These are phyloP conservation scores for Candida endomychidarum DNA, from an alignment of 805 yeast genomes.

Conservation along the genomic window DNA sequence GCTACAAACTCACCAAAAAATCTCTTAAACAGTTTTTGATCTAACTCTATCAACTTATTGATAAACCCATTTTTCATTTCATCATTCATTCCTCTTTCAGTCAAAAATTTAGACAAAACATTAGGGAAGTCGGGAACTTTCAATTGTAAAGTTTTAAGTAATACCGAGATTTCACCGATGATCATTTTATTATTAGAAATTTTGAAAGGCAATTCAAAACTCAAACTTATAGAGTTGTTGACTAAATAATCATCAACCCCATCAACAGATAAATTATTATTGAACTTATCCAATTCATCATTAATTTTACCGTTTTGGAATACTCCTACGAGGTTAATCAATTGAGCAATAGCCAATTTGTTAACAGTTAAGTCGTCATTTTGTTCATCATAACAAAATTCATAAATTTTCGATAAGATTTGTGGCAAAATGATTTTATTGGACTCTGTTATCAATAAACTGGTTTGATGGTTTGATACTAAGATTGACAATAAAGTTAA, in stretches of 20 bases:
- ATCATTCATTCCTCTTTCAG: conserved; percentile 55
- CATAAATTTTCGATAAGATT: conserved; percentile 62
- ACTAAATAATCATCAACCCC: conserved; percentile 72
- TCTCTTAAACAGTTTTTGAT: conserved; percentile 67
- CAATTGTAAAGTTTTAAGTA: conserved; percentile 60
- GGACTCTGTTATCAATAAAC: conserved; percentile 68
- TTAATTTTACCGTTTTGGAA: conserved; percentile 70
- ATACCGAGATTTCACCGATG: conserved; percentile 69
- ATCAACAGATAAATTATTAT: conserved; percentile 52
- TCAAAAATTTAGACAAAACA: conserved; percentile 53
- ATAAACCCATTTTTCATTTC: conserved; percentile 63
- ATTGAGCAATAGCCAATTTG: conserved; percentile 66
- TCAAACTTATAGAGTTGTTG: conserved; percentile 62
- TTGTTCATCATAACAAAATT: conserved; percentile 58
- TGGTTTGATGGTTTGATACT: conserved; percentile 74
- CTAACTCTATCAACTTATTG: conserved; percentile 52
- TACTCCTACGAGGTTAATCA: conserved; percentile 59
- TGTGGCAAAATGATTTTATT: conserved; percentile 62
- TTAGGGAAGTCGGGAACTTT: conserved; percentile 44
- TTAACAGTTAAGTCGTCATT: conserved; percentile 41
- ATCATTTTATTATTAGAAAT: conserved; percentile 63
- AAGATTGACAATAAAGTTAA: conserved; percentile 68
- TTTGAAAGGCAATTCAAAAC: conserved; percentile 80
- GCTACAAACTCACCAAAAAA: conserved; percentile 51
- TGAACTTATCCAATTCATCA: conserved; percentile 59